phyloP scores from a whole-genome alignment of 345 rosid genomes.

The Microcos paniculata region DNA sequence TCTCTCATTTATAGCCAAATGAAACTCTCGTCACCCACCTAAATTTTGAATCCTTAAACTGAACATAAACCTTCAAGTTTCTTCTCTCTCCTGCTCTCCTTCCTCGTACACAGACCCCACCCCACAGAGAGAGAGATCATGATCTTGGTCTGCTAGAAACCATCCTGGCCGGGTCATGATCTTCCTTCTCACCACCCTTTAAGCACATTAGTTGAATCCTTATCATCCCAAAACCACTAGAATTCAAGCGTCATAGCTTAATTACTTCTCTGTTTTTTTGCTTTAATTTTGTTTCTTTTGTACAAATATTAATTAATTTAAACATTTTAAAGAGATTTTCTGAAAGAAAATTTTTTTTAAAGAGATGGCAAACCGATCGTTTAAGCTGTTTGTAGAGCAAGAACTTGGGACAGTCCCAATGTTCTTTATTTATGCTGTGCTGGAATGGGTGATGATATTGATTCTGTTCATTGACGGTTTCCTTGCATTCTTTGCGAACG shows the following conservation, averaged over 20 bases:
- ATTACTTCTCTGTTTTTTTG: neutral
- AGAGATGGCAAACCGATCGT: slow-evolving; percentile 57
- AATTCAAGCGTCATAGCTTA: neutral
- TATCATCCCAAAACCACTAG: neutral
- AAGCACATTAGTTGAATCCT: neutral
- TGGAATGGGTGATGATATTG: slow-evolving; percentile 75
- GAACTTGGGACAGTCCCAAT: slow-evolving; percentile 66
- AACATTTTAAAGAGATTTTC: no score
- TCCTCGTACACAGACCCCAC: slow-evolving; percentile 17
- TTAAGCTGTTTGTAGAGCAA: slow-evolving; percentile 60
- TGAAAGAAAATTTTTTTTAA: no score
- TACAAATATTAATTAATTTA: neutral
- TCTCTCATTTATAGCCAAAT: slow-evolving; percentile 28
- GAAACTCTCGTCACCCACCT: slow-evolving; percentile 22
- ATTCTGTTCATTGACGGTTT: slow-evolving; percentile 69
- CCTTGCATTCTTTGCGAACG: slow-evolving; percentile 60
- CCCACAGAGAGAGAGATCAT: slow-evolving; percentile 30
- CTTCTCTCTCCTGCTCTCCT: slow-evolving; percentile 7
- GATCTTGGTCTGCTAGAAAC: slow-evolving; percentile 36
- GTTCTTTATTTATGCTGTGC: slow-evolving; percentile 62
- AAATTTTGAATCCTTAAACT: slow-evolving; percentile 30
- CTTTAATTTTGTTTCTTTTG: neutral
- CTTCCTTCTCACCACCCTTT: slow-evolving; percentile 31
- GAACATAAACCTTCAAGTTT: slow-evolving; percentile 16
- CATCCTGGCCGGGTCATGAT: slow-evolving; percentile 44